Base-by-base conservation (phyloP, 345 rosid species). In the Raphanus sativus region DNA sequence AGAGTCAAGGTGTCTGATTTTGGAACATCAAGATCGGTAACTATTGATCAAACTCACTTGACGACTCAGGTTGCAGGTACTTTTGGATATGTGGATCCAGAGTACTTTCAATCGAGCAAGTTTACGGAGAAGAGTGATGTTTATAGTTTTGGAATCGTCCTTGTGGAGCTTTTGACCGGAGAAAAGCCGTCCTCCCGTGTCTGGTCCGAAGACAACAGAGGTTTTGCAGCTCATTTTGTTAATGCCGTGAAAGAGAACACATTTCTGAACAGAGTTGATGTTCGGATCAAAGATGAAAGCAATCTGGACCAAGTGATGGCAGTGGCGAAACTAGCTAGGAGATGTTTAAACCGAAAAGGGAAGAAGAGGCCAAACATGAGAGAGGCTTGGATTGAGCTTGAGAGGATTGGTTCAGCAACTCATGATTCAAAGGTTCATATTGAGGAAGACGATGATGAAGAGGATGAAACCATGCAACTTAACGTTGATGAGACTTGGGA, bases 61-160 rank as follows among this genome's bases (percentile, higher is more conserved):
- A 74, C 79, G 9, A 74, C 82, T 3, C 2, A 33, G 4, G 81
- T 83, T 11, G 86, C 84, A 16, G 86, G 87, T 0, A 85, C 86
- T 12, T 4, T 71, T 13, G 85, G 85, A 2, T 84, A 82, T 33
- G 40, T 84, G 40, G 87, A 70, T 72, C 85, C 85, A 5, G 87
- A 84, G 21, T 84, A 84, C 80, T 64, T 75, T 15, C 17, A 36
- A 0, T 75, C 85, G 0, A 73, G 80, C 56, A 63, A 70, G 10
- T 75, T 55, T 2, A 84, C 84, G 0, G 77, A 77, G 10, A 84
- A 84, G 56, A 86, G 89, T 0, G 86, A 86, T 77, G 89, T 86
- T 9, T 84, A 84, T 12, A 85, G 86, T 62, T 86, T 86, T 42
- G 84, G 87, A 0, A 84, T 86, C 16, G 89, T 80, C 3, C 25